Conservation (phyloP, 495 filamentous ascomycete genomes). For the Penicillium cosmopolitanum region DNA sequence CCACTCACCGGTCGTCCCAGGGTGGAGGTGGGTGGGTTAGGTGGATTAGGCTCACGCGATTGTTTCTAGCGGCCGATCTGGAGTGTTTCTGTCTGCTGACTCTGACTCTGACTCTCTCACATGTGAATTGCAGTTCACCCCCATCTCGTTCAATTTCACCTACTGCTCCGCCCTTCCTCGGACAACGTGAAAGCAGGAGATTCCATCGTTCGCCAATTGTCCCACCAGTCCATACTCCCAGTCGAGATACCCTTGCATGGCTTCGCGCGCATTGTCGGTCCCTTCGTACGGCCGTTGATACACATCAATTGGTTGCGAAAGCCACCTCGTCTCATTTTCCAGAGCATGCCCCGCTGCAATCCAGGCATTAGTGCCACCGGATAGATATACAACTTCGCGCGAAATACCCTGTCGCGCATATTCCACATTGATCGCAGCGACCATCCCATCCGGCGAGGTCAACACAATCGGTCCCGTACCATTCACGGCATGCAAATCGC, state of each 20-base stretch:
- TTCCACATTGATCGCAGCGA: constrained; percentile 43
- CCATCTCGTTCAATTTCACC: too few relatives aligned
- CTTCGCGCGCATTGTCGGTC: constrained; percentile 29
- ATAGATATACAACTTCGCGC: constrained; percentile 20
- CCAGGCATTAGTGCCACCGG: constrained; percentile 29
- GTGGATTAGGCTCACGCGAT: not conserved
- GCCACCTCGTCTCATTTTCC: constrained; percentile 26
- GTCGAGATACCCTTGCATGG: constrained; percentile 35
- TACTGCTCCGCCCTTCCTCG: constrained; percentile 1
- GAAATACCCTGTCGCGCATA: constrained; percentile 7
- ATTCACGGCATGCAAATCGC: constrained; percentile 16
- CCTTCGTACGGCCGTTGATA: constrained; percentile 35
- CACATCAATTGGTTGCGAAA: constrained; percentile 31
- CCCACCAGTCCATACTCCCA: constrained; percentile 36
- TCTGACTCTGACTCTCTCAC: not conserved
- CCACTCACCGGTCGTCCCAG: not conserved
- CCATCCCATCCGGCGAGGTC: constrained; percentile 36
- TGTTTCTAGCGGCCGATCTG: constrained; percentile 1
- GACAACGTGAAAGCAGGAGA: constrained; percentile 29
- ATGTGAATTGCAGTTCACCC: not conserved
- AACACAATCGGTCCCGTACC: constrained; percentile 26
- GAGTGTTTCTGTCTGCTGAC: not conserved
- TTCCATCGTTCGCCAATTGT: constrained; percentile 32
- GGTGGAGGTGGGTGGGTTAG: constrained; percentile 1
- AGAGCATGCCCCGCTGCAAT: constrained; percentile 20